Evolutionary conservation across 2,329 filamentous ascomycete species (phyloP).

Genomic region (Penicillium sp.): DNA sequence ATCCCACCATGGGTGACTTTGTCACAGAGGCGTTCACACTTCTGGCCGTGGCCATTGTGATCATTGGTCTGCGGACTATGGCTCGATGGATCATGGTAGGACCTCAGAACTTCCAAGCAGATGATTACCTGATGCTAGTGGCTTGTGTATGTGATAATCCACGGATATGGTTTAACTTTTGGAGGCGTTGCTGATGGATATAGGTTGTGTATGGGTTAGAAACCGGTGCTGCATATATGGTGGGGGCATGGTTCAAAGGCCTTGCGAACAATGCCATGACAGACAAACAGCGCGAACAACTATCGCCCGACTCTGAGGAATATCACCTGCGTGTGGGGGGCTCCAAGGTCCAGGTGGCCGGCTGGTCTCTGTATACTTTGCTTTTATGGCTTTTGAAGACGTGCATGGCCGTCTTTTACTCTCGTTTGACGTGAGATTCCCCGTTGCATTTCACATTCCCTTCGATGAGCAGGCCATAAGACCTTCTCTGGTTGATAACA

Average conservation of each 20-base stretch:
- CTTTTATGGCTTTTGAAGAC: constrained; percentile 58
- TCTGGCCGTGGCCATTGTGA: constrained; percentile 51
- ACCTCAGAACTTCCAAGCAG: constrained; percentile 53
- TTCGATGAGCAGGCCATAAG: neutral
- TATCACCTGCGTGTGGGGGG: constrained; percentile 55
- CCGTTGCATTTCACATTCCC: neutral
- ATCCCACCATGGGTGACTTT: constrained; percentile 34
- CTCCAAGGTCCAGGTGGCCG: constrained; percentile 56
- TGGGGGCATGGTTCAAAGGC: constrained; percentile 53
- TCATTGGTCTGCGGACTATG: constrained; percentile 56
- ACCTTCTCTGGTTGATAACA: too few species aligned
- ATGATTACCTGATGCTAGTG: constrained; percentile 63
- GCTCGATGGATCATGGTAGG: constrained; percentile 54
- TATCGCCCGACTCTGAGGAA: constrained; percentile 51
- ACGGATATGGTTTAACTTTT: neutral
- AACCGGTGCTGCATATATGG: constrained; percentile 52
- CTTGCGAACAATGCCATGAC: constrained; percentile 63
- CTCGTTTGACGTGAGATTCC: constrained; percentile 51
- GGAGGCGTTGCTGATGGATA: neutral
- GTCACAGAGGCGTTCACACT: constrained; percentile 54
- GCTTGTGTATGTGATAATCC: constrained; percentile 49
- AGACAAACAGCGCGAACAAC: constrained; percentile 48
- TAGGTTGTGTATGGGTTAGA: constrained; percentile 56
- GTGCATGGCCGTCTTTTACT: constrained; percentile 60
- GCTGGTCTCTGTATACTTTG: constrained; percentile 58